A percentile compares a stretch with the other conserved stretches of the same genome.
Evolutionary conservation across 805 yeast species (phyloP).

Genomic region (Pichia cabralensis): DNA sequence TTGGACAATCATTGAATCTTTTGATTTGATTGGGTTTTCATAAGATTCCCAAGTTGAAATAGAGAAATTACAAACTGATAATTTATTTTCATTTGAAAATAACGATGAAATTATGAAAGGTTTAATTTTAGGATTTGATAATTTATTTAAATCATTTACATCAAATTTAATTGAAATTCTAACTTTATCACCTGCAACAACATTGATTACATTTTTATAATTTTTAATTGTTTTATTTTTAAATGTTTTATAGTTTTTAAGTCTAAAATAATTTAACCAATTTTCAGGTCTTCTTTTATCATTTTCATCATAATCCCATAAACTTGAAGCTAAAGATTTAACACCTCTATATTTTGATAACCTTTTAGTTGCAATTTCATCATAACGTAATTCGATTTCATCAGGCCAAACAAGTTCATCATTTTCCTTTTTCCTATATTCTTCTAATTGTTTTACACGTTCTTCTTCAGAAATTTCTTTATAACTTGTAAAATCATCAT

Average conservation of each 20-base stretch:
- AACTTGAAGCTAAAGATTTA: conserved; percentile 66
- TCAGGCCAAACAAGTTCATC: conserved; percentile 94
- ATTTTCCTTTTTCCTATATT: conserved; percentile 56
- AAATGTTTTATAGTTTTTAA: conserved; percentile 69
- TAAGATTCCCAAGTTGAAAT: conserved; percentile 85
- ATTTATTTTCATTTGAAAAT: conserved; percentile 77
- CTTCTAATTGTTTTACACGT: conserved; percentile 65
- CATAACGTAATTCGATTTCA: conserved; percentile 78
- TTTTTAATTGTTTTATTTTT: conserved; percentile 60
- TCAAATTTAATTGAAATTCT: conserved; percentile 53
- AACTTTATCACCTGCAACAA: conserved; percentile 55
- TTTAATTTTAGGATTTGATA: conserved; percentile 31
- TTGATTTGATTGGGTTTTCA: conserved; percentile 77
- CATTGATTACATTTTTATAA: conserved; percentile 36
- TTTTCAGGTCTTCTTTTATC: conserved; percentile 65
- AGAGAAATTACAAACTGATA: conserved; percentile 72
- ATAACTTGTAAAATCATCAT: conserved; percentile 45
- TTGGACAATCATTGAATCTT: conserved; percentile 73
- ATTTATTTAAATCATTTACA: conserved; percentile 30
- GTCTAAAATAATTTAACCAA: conserved; percentile 66
- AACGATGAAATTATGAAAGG: conserved; percentile 67
- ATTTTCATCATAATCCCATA: conserved; percentile 81
- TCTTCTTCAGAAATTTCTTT: conserved; percentile 75
- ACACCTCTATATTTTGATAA: conserved; percentile 78
- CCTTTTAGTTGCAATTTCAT: conserved; percentile 64